phyloP scores from a whole-genome alignment of 2,329 filamentous ascomycete genomes.

The Scedosporium apiospermum region DNA sequence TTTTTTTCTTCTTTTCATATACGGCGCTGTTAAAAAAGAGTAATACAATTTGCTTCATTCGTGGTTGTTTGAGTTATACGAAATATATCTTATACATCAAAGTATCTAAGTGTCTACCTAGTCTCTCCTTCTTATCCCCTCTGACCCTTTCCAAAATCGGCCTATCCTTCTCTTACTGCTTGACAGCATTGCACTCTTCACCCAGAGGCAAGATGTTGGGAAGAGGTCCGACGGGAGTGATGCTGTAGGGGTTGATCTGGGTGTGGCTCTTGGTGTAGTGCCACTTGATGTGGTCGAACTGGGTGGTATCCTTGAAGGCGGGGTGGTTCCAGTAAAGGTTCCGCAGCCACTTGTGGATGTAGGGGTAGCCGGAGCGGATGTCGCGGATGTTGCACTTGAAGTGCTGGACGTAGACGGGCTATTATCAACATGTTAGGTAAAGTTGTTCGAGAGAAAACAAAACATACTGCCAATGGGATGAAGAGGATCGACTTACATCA shows the following conservation, averaged over 20 bases:
- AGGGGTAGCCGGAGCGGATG: slow-evolving; percentile 75
- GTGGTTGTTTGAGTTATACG: neutral
- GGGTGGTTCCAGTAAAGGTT: slow-evolving; percentile 74
- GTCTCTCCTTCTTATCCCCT: neutral
- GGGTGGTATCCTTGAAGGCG: slow-evolving; percentile 73
- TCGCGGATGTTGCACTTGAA: slow-evolving; percentile 83
- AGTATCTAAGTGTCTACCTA: neutral
- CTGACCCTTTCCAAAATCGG: too few relatives aligned
- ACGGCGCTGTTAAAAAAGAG: neutral
- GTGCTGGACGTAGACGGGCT: slow-evolving; percentile 73
- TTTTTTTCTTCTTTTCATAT: neutral
- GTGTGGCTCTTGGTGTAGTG: slow-evolving; percentile 54
- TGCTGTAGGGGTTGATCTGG: slow-evolving; percentile 59
- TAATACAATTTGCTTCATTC: neutral
- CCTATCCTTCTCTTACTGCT: slow-evolving; percentile 8
- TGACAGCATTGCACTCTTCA: slow-evolving; percentile 62
- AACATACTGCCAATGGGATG: neutral
- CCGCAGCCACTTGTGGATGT: slow-evolving; percentile 71
- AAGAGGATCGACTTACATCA: slow-evolving; percentile 35
- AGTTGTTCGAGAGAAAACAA: slow-evolving; percentile 1
- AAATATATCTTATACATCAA: neutral
- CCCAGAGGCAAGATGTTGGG: slow-evolving; percentile 71
- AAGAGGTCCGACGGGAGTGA: slow-evolving; percentile 77
- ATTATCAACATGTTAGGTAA: neutral
- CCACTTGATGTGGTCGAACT: slow-evolving; percentile 93